A percentile compares a stretch with the other conserved stretches of the same genome.
These are phyloP conservation scores for Phialophora macrospora DNA, from an alignment of 2,329 filamentous ascomycete genomes.

Conservation along the genomic window DNA sequence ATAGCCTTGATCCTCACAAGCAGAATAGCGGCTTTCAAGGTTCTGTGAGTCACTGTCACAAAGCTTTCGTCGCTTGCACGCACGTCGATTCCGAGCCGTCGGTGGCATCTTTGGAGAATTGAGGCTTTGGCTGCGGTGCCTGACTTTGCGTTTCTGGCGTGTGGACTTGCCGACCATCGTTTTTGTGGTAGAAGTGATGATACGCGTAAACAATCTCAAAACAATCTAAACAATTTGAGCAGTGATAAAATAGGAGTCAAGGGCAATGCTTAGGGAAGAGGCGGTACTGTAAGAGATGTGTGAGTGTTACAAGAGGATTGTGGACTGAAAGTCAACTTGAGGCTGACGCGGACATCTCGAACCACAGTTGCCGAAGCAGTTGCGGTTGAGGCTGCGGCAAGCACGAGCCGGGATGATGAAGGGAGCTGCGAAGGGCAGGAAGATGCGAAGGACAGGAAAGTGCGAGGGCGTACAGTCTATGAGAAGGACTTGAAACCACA, in stretches of 20 bases:
- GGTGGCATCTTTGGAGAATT: not conserved
- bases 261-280: not conserved
- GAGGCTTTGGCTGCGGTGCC: not conserved
- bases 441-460: not conserved
- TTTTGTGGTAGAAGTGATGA: not conserved
- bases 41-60: slow-evolving; percentile 23
- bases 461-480: not conserved
- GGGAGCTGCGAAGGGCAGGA: not conserved
- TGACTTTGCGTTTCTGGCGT: slow-evolving; percentile 10
- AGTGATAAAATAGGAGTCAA: slow-evolving; percentile 9
- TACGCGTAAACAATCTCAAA: slow-evolving; percentile 6
- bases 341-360: not conserved
- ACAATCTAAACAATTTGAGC: not conserved
- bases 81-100: slow-evolving; percentile 1
- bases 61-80: slow-evolving; percentile 18
- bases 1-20: slow-evolving; percentile 26
- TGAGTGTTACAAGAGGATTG: not conserved
- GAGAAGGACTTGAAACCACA: not conserved
- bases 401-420: not conserved
- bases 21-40: slow-evolving; percentile 25
- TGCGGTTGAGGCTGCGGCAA: not conserved
- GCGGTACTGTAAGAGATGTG: not conserved
- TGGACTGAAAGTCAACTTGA: not conserved
- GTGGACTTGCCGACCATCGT: not conserved
- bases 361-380: not conserved